A percentile compares a stretch with the other conserved stretches of the same genome.
Evolutionary conservation across 495 filamentous ascomycete genomes (phyloP).

Genomic region (Pyrenula aspistea): DNA sequence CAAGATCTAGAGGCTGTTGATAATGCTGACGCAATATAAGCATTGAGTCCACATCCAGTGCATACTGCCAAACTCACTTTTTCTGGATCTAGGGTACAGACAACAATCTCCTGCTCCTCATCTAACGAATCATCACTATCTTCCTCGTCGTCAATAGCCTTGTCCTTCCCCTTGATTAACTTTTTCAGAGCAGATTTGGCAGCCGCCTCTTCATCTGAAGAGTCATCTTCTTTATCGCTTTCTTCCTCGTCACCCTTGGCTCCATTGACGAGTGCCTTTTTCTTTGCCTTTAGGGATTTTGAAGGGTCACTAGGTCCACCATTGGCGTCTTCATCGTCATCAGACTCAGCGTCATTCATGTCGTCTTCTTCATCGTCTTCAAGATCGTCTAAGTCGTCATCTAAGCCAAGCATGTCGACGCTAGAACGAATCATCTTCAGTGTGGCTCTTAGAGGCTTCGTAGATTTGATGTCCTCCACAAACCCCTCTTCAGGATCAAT

Average conservation of each 20-base stretch:
- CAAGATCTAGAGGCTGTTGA: conserved; percentile 93
- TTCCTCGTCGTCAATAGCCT: conserved; percentile 54
- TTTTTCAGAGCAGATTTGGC: conserved; percentile 51
- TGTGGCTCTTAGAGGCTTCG: conserved; percentile 60
- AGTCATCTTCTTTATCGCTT: conserved; percentile 46
- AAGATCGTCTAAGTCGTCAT: conserved; percentile 42
- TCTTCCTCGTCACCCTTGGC: conserved; percentile 49
- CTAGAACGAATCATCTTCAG: conserved; percentile 75
- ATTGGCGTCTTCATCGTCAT: conserved; percentile 61
- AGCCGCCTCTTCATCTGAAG: conserved; percentile 45
- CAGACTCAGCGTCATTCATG: conserved; percentile 48
- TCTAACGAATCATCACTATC: conserved; percentile 53
- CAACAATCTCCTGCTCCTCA: conserved; percentile 72
- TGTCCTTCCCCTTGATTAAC: conserved; percentile 70
- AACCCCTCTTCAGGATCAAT: conserved; percentile 76
- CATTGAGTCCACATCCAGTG: neutral
- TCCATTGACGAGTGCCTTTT: conserved; percentile 56
- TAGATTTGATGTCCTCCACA: conserved; percentile 47
- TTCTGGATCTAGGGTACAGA: conserved; percentile 88
- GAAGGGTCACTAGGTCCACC: conserved; percentile 81
- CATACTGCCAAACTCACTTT: conserved; percentile 36
- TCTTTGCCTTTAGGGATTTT: conserved; percentile 73
- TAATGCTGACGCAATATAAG: conserved; percentile 50
- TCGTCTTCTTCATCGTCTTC: conserved; percentile 55
- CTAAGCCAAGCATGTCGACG: conserved; percentile 35